These are phyloP conservation scores for Chrysanthemum lavandulifolium DNA, from an alignment of 129 eudicot species.

Conservation along the genomic window DNA sequence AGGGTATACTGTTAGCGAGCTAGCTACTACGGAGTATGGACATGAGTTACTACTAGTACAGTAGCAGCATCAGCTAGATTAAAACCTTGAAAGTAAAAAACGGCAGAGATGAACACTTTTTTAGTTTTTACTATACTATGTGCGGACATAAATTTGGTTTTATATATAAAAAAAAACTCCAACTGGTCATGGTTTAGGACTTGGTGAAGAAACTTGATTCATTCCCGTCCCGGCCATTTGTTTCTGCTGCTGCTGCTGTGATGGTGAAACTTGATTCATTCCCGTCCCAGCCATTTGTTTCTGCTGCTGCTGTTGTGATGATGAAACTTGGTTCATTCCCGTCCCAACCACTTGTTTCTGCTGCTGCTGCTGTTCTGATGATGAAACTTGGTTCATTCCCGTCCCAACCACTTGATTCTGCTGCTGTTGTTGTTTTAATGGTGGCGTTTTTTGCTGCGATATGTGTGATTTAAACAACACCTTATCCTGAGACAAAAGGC, in stretches of 20 bases:
- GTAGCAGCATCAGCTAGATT: no score
- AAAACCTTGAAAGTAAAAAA: no score
- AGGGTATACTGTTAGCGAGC: no score
- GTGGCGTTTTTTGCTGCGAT: constrained; percentile 31
- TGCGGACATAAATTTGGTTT: background rate
- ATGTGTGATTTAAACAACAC: constrained; percentile 67
- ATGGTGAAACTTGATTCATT: background rate
- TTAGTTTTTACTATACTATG: no score
- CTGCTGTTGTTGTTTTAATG: background rate
- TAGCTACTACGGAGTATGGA: no score
- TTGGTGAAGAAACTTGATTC: constrained; percentile 52
- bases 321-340: background rate
- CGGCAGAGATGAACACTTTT: no score
- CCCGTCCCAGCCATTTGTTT: background rate
- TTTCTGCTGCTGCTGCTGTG: constrained; percentile 6
- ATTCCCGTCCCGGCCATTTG: constrained; percentile 43
- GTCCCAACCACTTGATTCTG: constrained; percentile 36
- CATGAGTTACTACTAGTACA: no score
- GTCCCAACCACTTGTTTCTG: no score
- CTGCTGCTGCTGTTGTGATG: background rate
- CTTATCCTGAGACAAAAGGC: constrained; percentile 51
- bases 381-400: constrained; percentile 48
- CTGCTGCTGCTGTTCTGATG: constrained; percentile 20
- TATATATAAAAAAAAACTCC: background rate
- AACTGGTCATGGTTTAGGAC: constrained; percentile 34